Conservation (phyloP, 352 stramenopile genomes). For the Pythium plurisporium region DNA sequence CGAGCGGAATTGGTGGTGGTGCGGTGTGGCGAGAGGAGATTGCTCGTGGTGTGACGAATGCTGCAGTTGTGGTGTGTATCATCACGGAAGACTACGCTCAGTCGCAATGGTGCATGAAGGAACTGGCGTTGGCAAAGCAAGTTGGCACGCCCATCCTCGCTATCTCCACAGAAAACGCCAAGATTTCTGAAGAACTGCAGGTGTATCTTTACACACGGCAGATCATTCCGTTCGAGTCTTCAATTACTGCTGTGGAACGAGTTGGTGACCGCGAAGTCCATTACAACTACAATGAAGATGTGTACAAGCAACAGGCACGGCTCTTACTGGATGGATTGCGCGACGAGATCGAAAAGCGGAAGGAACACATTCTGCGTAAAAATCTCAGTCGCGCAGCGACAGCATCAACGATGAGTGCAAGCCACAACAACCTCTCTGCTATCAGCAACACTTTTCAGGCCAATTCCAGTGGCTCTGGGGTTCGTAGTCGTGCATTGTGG, state of each 20-base stretch:
- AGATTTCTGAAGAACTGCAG: slow-evolving; percentile 79
- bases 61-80: slow-evolving; percentile 51
- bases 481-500: slow-evolving; percentile 14
- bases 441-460: slow-evolving; percentile 1
- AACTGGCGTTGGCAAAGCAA: slow-evolving; percentile 62
- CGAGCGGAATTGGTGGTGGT: slow-evolving; percentile 51
- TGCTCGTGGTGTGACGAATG: slow-evolving; percentile 54
- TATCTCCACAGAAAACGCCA: slow-evolving; percentile 65
- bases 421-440: slow-evolving; percentile 2
- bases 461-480: not conserved
- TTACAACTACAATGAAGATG: slow-evolving; percentile 67
- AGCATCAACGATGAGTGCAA: slow-evolving; percentile 13
- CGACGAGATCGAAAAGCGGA: slow-evolving; percentile 81
- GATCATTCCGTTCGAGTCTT: slow-evolving; percentile 72
- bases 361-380: slow-evolving; percentile 58
- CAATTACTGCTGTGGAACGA: slow-evolving; percentile 50
- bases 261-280: slow-evolving; percentile 34
- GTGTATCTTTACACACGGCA: slow-evolving; percentile 83
- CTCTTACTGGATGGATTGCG: slow-evolving; percentile 72
- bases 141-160: slow-evolving; percentile 73
- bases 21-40: slow-evolving; percentile 68
- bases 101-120: slow-evolving; percentile 63
- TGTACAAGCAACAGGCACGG: slow-evolving; percentile 63
- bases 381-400: slow-evolving; percentile 30
- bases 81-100: slow-evolving; percentile 56